Conservation (phyloP, 768 basidiomycete genomes). For the Pleurotus pulmonarius region DNA sequence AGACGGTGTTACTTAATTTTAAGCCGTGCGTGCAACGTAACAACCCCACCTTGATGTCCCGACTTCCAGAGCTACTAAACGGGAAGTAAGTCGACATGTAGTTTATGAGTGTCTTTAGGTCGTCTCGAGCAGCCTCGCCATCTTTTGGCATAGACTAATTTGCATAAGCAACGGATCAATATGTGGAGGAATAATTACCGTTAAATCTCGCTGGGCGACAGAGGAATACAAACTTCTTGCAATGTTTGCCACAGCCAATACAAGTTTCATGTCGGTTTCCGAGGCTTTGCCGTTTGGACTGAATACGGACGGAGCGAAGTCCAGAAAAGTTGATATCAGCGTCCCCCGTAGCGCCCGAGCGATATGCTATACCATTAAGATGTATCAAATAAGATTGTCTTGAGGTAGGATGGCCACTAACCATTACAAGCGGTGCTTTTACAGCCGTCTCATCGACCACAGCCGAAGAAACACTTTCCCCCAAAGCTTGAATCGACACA, state of each 20-base stretch:
- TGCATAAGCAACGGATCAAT: no score
- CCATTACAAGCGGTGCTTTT: no score
- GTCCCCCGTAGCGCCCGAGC: conserved; percentile 74
- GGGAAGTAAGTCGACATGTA: conserved; percentile 88
- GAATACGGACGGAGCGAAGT: conserved; percentile 82
- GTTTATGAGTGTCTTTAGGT: conserved; percentile 56
- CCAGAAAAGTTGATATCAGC: conserved; percentile 80
- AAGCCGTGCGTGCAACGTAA: not conserved
- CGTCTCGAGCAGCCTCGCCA: conserved; percentile 29
- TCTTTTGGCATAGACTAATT: conserved; percentile 6
- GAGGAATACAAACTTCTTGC: conserved; percentile 56
- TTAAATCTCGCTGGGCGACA: conserved; percentile 39
- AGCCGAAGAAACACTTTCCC: not conserved
- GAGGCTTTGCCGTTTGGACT: conserved; percentile 56
- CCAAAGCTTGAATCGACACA: not conserved
- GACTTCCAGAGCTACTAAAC: conserved; percentile 44
- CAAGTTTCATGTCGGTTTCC: conserved; percentile 57
- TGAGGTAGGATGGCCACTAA: no score
- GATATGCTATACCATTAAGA: conserved; percentile 44
- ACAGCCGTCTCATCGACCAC: no score
- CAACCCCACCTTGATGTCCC: conserved; percentile 55
- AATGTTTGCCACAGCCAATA: conserved; percentile 57
- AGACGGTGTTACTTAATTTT: conserved; percentile 2
- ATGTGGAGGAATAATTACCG: conserved; percentile 27
- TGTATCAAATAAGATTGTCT: no score